These are phyloP conservation scores for Podospora conica DNA, from an alignment of 495 filamentous ascomycete species.

Conservation along the genomic window DNA sequence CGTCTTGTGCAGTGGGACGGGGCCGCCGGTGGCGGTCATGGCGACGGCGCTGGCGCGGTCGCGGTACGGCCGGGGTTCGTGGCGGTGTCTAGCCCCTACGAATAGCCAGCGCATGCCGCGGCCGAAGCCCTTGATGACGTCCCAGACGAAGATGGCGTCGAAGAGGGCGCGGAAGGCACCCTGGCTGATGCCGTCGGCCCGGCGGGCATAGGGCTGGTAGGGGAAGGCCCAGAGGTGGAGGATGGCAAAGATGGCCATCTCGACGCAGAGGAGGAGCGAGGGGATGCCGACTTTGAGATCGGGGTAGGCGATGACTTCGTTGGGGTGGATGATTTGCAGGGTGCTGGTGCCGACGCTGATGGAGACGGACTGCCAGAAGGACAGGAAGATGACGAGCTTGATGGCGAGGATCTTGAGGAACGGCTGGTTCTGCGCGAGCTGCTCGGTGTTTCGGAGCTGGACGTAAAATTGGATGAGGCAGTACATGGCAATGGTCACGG, in stretches of 20 bases:
- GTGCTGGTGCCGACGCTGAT: slow-evolving; percentile 64
- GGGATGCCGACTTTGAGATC: slow-evolving; percentile 82
- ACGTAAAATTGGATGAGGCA: slow-evolving; percentile 86
- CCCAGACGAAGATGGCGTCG: slow-evolving; percentile 78
- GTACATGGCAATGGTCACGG: slow-evolving; percentile 87
- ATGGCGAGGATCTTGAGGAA: slow-evolving; percentile 84
- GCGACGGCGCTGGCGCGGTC: slow-evolving; percentile 20
- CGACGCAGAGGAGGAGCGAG: slow-evolving; percentile 69
- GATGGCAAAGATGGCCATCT: slow-evolving; percentile 79
- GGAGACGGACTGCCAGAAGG: slow-evolving; percentile 79
- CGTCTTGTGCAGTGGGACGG: slow-evolving; percentile 2
- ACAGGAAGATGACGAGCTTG: slow-evolving; percentile 91
- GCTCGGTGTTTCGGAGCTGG: slow-evolving; percentile 52
- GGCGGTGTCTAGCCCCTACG: slow-evolving; percentile 55
- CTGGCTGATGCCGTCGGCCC: slow-evolving; percentile 43
- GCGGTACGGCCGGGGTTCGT: slow-evolving; percentile 41
- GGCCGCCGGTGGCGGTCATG: slow-evolving; percentile 10
- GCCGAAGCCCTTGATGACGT: slow-evolving; percentile 71
- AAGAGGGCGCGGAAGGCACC: slow-evolving; percentile 58
- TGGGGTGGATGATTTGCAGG: slow-evolving; percentile 54
- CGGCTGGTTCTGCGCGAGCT: slow-evolving; percentile 63
- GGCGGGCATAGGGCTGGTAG: slow-evolving; percentile 37
- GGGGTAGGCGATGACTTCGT: slow-evolving; percentile 54
- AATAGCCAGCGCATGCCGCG: slow-evolving; percentile 77
- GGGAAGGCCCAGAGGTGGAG: slow-evolving; percentile 82